Conservation (phyloP, 1,284 basidiomycete species). For the Amylostereum chailletii region DNA sequence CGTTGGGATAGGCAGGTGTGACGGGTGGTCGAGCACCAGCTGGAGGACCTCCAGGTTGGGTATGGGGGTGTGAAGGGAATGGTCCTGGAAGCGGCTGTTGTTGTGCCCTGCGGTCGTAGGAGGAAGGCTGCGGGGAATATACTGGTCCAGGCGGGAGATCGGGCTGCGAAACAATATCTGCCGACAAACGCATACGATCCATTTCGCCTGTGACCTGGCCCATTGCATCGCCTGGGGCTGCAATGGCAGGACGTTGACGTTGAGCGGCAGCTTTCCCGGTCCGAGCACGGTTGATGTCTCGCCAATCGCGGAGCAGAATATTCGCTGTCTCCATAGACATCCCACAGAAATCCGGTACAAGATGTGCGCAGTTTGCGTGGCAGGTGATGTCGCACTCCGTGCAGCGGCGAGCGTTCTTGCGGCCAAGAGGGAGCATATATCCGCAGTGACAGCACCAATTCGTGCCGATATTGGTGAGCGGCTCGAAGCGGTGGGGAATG, state of each 20-base stretch:
- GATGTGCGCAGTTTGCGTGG: constrained; percentile 95
- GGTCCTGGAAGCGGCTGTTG: constrained; percentile 13
- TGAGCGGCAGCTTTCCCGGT: constrained; percentile 30
- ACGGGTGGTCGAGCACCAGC: constrained; percentile 13
- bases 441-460: constrained; percentile 99
- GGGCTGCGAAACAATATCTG: constrained; percentile 1
- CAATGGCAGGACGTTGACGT: constrained; percentile 14
- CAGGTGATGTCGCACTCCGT: constrained; percentile 95
- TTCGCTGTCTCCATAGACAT: constrained; percentile 99
- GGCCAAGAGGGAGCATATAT: constrained; percentile 93
- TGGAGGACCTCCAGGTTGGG: constrained; percentile 8
- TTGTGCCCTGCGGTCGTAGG: constrained; percentile 9
- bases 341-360: constrained; percentile 98
- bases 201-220: constrained; percentile 29
- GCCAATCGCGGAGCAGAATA: constrained; percentile 84
- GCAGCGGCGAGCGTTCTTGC: constrained; percentile 95
- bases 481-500: constrained; percentile 97
- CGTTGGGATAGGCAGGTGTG: constrained; percentile 10
- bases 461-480: constrained; percentile 94
- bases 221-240: constrained; percentile 11
- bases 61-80: constrained; percentile 4
- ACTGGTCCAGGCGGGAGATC: constrained; percentile 9
- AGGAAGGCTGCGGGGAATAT: constrained; percentile 7
- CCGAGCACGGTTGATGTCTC: constrained; percentile 66
- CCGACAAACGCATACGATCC: constrained; percentile 43